Evolutionary conservation across 768 basidiomycete species (phyloP).

Genomic region (Amanita rimosa): DNA sequence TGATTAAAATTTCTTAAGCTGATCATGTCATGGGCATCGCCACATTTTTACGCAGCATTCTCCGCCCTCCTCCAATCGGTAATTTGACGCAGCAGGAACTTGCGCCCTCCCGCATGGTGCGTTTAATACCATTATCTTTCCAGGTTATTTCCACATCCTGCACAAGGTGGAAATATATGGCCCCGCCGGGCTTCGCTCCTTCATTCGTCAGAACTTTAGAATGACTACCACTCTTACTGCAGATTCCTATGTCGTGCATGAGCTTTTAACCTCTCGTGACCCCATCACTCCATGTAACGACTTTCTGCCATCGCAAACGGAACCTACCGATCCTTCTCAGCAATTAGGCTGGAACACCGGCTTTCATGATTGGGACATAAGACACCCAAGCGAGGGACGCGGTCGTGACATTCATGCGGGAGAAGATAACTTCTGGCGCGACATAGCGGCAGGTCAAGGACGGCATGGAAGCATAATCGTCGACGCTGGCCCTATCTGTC

Average conservation of each 20-base stretch:
- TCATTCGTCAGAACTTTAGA: constrained; percentile 59
- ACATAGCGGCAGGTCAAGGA: constrained; percentile 31
- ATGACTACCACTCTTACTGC: constrained; percentile 54
- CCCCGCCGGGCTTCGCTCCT: constrained; percentile 64
- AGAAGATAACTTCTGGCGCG: constrained; percentile 55
- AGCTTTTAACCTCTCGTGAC: constrained; percentile 54
- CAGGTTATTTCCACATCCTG: neutral
- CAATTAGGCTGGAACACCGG: constrained; percentile 14
- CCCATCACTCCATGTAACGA: constrained; percentile 36
- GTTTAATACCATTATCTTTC: neutral
- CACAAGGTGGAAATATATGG: constrained; percentile 58
- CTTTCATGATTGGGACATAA: constrained; percentile 21
- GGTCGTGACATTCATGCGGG: constrained; percentile 49
- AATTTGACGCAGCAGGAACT: neutral
- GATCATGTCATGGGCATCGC: constrained; percentile 72
- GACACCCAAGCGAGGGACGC: constrained; percentile 47
- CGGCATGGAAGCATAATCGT: constrained; percentile 35
- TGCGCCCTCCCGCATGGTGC: neutral
- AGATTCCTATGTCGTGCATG: constrained; percentile 66
- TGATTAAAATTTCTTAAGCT: constrained; percentile 21
- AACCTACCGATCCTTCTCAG: constrained; percentile 6
- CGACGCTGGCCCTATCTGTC: constrained; percentile 66
- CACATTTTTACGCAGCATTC: constrained; percentile 48
- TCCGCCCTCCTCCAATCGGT: constrained; percentile 29
- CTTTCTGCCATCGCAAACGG: constrained; percentile 9